Evolutionary conservation across 768 basidiomycete species (phyloP).

Genomic region (Phanerochaete carnosa): DNA sequence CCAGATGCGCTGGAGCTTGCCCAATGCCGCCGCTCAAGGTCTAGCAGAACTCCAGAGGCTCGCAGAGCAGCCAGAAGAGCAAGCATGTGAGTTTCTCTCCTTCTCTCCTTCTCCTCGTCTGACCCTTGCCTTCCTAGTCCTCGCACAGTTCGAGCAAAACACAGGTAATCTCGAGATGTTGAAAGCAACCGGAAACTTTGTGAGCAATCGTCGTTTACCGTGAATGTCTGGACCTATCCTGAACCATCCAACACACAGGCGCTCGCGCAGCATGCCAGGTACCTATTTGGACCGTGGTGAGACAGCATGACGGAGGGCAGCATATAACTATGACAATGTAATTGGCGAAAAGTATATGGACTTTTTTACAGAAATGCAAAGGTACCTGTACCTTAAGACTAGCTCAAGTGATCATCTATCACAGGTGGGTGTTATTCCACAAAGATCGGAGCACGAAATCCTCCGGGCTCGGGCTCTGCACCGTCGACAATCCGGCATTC

Average conservation of each 20-base stretch:
- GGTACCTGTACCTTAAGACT: too few species aligned
- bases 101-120: not conserved
- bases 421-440: conserved; percentile 50
- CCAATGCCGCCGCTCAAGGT: not conserved
- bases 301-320: not conserved
- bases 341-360: not conserved
- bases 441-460: conserved; percentile 50
- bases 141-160: not conserved
- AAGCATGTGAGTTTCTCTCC: not conserved
- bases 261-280: not conserved
- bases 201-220: not conserved
- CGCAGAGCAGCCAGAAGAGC: not conserved
- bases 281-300: not conserved
- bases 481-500: conserved; percentile 37
- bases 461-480: conserved; percentile 33
- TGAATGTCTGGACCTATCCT: not conserved
- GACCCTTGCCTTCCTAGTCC: not conserved
- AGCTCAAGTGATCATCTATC: too few species aligned
- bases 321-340: not conserved
- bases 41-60: not conserved
- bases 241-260: not conserved
- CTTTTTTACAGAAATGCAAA: too few species aligned
- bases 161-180: not conserved
- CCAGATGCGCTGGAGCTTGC: not conserved
- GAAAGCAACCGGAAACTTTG: not conserved